Conservation (phyloP, 306 rosid species). For the Malus fusca region DNA sequence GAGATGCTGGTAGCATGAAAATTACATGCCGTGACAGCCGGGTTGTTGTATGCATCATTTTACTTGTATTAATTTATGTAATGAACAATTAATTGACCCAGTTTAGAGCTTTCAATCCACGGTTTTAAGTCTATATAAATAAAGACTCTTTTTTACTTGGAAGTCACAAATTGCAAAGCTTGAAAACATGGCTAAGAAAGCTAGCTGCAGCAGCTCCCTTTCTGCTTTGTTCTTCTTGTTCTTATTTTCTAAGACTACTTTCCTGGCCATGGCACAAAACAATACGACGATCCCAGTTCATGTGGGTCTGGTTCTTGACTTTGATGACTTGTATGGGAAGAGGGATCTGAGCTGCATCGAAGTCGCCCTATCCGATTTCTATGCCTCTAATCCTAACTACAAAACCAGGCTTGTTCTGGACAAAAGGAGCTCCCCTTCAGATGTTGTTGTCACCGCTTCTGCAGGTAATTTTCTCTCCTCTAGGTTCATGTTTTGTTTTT, state of each 20-base stretch:
- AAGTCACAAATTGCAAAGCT: background rate
- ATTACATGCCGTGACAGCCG: background rate
- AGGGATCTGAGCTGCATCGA: constrained; percentile 29
- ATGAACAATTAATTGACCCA: background rate
- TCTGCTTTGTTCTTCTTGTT: background rate
- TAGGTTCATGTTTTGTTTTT: background rate
- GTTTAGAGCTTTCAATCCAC: background rate
- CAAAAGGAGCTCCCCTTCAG: background rate
- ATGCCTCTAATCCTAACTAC: constrained; percentile 2
- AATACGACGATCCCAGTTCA: background rate
- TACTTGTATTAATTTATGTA: background rate
- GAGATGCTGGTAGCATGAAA: background rate
- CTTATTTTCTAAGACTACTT: background rate
- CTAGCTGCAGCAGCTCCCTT: background rate
- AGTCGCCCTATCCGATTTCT: constrained; percentile 34
- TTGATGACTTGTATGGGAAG: constrained; percentile 6
- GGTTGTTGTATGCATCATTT: background rate
- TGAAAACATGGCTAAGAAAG: background rate
- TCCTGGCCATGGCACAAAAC: constrained; percentile 1
- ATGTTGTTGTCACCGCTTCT: constrained; percentile 11
- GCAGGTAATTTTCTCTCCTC: background rate
- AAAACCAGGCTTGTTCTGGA: constrained; percentile 23
- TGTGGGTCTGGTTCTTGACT: constrained; percentile 23
- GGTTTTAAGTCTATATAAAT: background rate
- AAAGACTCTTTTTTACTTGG: background rate